Evolutionary conservation across 1,284 basidiomycete species (phyloP).

Genomic region (Puccinia triticina): DNA sequence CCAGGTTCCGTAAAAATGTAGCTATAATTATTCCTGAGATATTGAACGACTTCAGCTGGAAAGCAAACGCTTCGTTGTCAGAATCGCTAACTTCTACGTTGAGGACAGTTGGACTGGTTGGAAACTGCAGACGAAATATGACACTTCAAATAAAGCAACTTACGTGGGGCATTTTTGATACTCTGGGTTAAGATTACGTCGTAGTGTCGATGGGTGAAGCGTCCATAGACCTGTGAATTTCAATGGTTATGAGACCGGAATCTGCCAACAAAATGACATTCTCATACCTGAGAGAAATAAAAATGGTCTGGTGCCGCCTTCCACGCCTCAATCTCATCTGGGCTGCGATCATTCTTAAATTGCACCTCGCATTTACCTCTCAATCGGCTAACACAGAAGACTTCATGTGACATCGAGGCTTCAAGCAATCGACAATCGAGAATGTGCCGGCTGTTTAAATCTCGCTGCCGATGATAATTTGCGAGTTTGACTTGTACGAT

Average conservation of each 20-base stretch:
- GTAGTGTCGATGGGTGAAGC: conserved; percentile 50
- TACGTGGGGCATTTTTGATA: conserved; percentile 51
- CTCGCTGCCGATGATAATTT: conserved; percentile 51
- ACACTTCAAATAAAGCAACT: background rate
- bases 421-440: conserved; percentile 50
- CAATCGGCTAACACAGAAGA: conserved; percentile 49
- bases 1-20: conserved; percentile 48
- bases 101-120: background rate
- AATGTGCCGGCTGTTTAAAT: conserved; percentile 49
- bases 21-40: conserved; percentile 45
- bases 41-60: conserved; percentile 51
- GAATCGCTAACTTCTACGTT: background rate
- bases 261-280: background rate
- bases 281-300: conserved; percentile 50
- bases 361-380: conserved; percentile 51
- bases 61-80: conserved; percentile 8
- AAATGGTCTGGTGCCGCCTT: conserved; percentile 50
- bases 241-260: background rate
- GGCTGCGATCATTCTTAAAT: conserved; percentile 38
- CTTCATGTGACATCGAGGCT: conserved; percentile 50
- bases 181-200: conserved; percentile 49
- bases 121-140: background rate
- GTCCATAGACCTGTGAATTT: conserved; percentile 48
- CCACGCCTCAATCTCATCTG: conserved; percentile 47
- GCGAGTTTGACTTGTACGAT: conserved; percentile 45